These are phyloP conservation scores for Brettanomyces sp. DNA, from an alignment of 805 yeast species.

Conservation along the genomic window DNA sequence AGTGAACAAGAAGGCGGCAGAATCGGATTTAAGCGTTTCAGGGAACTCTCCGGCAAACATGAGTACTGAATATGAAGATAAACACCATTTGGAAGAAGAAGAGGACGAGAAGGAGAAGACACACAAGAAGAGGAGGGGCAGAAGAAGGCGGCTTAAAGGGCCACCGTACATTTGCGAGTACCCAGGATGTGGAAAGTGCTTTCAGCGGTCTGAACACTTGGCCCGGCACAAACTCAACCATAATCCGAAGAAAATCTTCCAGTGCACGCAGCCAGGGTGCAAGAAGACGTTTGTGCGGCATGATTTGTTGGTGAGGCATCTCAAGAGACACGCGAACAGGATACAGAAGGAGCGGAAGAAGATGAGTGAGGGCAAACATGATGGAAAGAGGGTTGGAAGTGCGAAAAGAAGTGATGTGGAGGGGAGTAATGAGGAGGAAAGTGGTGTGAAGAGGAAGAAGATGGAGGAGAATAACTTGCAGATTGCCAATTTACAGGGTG, in stretches of 20 bases:
- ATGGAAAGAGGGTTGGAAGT: not conserved
- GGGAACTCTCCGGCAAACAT: not conserved
- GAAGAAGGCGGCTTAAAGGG: slow-evolving; percentile 13
- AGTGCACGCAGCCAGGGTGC: slow-evolving; percentile 39
- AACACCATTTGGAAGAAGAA: not conserved
- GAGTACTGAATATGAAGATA: not conserved
- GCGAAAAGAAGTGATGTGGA: too few species aligned
- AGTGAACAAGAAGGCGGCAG: not conserved
- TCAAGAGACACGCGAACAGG: slow-evolving; percentile 30
- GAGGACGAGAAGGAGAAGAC: not conserved
- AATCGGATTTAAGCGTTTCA: not conserved
- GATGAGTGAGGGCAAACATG: not conserved
- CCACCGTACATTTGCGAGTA: slow-evolving; percentile 31
- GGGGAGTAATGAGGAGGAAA: too few species aligned
- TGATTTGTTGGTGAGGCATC: slow-evolving; percentile 42
- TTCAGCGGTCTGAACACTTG: slow-evolving; percentile 54
- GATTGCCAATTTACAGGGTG: not conserved
- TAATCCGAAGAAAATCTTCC: slow-evolving; percentile 42
- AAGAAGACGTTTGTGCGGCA: slow-evolving; percentile 53
- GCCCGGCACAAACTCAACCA: slow-evolving; percentile 59
- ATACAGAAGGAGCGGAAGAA: slow-evolving; percentile 3
- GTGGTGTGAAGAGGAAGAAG: not conserved
- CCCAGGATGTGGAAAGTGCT: slow-evolving; percentile 44
- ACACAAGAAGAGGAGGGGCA: slow-evolving; percentile 6
- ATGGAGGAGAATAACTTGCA: not conserved